Conservation (phyloP, 140 eudicot species). For the Flaveria floridana region DNA sequence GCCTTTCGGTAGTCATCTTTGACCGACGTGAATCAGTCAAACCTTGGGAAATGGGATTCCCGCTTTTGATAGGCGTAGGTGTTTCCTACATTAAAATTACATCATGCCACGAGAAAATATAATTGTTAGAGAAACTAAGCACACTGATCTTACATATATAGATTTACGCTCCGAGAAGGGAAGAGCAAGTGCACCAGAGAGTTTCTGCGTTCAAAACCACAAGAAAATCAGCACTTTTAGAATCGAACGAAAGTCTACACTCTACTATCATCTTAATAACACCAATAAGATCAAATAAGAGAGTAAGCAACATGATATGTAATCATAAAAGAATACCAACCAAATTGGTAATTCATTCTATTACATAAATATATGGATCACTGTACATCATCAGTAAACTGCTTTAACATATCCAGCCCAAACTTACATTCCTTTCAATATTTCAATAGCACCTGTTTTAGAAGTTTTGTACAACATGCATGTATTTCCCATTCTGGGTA, state of each 20-base stretch:
- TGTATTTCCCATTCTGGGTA: background rate
- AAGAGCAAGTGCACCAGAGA: slow-evolving; percentile 61
- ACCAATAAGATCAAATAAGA: background rate
- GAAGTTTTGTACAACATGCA: background rate
- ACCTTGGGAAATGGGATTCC: slow-evolving; percentile 61
- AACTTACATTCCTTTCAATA: background rate
- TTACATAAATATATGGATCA: background rate
- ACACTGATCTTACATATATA: slow-evolving; percentile 54
- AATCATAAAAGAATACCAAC: background rate
- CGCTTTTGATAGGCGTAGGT: slow-evolving; percentile 81
- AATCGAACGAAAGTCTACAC: background rate
- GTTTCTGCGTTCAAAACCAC: slow-evolving; percentile 48
- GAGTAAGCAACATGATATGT: background rate
- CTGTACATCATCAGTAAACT: background rate
- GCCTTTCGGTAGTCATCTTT: slow-evolving; percentile 72
- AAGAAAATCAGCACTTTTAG: slow-evolving; percentile 14
- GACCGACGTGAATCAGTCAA: slow-evolving; percentile 78
- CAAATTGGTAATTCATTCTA: background rate
- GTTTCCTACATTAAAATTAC: slow-evolving; percentile 60
- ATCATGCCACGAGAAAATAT: background rate
- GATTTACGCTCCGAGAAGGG: slow-evolving; percentile 57
- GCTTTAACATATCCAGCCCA: slow-evolving; percentile 10
- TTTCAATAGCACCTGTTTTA: background rate
- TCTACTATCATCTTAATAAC: background rate
- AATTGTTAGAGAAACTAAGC: slow-evolving; percentile 16